Percentiles rank a stretch among this genome's conserved stretches.
These are phyloP conservation scores for Euphrasia confusa DNA, from an alignment of 257 asterid genomes.

Conservation along the genomic window DNA sequence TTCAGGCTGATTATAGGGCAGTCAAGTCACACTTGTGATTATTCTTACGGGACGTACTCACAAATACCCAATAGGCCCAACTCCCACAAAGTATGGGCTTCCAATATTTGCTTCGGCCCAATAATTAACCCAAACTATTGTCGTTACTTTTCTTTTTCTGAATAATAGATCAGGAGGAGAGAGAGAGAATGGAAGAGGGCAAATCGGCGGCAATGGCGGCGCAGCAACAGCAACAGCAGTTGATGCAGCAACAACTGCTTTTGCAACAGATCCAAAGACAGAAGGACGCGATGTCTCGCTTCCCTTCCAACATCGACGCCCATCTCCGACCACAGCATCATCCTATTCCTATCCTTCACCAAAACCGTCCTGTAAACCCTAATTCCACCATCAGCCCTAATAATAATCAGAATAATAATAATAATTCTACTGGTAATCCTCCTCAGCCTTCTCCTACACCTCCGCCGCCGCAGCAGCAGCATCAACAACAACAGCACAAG, in stretches of 20 bases:
- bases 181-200: constrained; percentile 22
- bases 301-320: constrained; percentile 91
- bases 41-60: too few relatives aligned
- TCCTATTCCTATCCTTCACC: constrained; percentile 42
- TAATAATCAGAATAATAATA: constrained; percentile 20
- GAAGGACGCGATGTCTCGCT: constrained; percentile 82
- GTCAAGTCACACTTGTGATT: too few relatives aligned
- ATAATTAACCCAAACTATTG: not conserved
- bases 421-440: constrained; percentile 16
- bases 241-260: constrained; percentile 28
- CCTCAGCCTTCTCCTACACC: constrained; percentile 16
- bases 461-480: constrained; percentile 39
- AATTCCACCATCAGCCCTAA: constrained; percentile 19
- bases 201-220: constrained; percentile 19
- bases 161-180: too few relatives aligned
- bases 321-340: constrained; percentile 78
- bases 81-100: not conserved
- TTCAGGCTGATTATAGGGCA: too few relatives aligned
- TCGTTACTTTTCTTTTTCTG: not conserved
- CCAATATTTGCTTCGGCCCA: not conserved
- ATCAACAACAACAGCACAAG: constrained; percentile 42
- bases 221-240: constrained; percentile 12
- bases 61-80: too few relatives aligned
- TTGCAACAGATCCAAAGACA: constrained; percentile 56
- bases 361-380: constrained; percentile 38